Evolutionary conservation across 2,329 filamentous ascomycete genomes (phyloP).

Genomic region (Trichothecium roseum): DNA sequence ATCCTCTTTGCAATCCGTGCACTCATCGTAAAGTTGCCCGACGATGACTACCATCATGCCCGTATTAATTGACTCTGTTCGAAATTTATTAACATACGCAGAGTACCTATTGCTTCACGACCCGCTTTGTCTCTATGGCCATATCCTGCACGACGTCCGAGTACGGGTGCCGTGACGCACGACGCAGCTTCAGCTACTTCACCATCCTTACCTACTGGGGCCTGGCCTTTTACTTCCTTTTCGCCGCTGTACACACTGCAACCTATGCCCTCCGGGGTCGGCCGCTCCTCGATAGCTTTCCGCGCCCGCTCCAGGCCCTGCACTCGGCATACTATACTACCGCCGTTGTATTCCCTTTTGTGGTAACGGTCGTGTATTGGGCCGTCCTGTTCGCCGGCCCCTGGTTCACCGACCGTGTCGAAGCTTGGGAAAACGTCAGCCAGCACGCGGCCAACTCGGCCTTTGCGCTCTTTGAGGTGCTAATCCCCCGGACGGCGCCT

Average conservation of each 20-base stretch:
- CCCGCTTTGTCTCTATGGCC: constrained; percentile 58
- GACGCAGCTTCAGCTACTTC: constrained; percentile 67
- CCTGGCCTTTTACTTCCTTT: constrained; percentile 65
- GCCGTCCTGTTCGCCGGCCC: constrained; percentile 40
- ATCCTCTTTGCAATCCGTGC: constrained; percentile 48
- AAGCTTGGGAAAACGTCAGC: constrained; percentile 56
- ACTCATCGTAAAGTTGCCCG: constrained; percentile 34
- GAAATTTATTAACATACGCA: constrained; percentile 19
- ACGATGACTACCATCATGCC: too few species aligned
- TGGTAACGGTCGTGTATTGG: constrained; percentile 67
- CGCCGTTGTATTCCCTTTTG: constrained; percentile 51
- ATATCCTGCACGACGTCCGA: constrained; percentile 46
- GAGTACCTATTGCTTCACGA: constrained; percentile 59
- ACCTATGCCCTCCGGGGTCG: constrained; percentile 47
- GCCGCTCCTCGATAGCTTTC: constrained; percentile 48
- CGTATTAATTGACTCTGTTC: too few species aligned
- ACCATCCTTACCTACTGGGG: constrained; percentile 78
- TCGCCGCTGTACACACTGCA: constrained; percentile 58
- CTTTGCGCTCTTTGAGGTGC: constrained; percentile 67
- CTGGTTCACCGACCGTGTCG: constrained; percentile 42
- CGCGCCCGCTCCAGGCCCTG: constrained; percentile 51
- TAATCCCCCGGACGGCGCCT: constrained; percentile 54
- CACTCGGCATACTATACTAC: constrained; percentile 56
- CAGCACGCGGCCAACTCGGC: constrained; percentile 65
- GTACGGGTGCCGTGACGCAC: constrained; percentile 32